Evolutionary conservation across 129 eudicot genomes (phyloP).

Genomic region (Flaveria bidentis): DNA sequence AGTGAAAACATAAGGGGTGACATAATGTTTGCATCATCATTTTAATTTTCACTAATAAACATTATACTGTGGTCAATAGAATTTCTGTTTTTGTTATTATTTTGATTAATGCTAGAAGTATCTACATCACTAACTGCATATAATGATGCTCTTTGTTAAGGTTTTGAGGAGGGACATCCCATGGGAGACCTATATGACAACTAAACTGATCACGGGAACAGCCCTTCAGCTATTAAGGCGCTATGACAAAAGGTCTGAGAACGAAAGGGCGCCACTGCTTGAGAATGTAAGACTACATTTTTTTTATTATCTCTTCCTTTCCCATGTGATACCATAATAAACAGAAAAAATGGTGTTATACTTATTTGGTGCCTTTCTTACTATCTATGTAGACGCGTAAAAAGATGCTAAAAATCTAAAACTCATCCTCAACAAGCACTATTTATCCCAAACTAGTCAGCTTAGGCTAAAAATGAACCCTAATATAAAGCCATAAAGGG

Average conservation of each 20-base stretch:
- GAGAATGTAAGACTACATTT: conserved; percentile 58
- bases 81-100: conserved; percentile 16
- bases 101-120: neutral
- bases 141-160: conserved; percentile 32
- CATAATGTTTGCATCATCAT: neutral
- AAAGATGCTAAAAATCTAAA: neutral
- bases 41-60: neutral
- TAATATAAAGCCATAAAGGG: neutral
- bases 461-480: neutral
- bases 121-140: neutral
- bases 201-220: conserved; percentile 74
- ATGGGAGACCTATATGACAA: conserved; percentile 91
- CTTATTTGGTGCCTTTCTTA: conserved; percentile 10
- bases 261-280: conserved; percentile 58
- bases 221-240: conserved; percentile 78
- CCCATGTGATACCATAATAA: neutral
- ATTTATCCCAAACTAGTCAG: conserved; percentile 1
- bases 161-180: conserved; percentile 84
- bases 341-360: conserved; percentile 10
- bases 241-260: conserved; percentile 68
- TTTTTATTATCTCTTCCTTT: conserved; percentile 3
- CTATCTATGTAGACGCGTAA: conserved; percentile 1
- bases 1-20: neutral
- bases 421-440: conserved; percentile 1
- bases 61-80: neutral